A percentile compares a stretch with the other conserved stretches of the same genome.
These are phyloP conservation scores for Leccinum ponderosum DNA, from an alignment of 1,284 basidiomycete species.

Conservation along the genomic window DNA sequence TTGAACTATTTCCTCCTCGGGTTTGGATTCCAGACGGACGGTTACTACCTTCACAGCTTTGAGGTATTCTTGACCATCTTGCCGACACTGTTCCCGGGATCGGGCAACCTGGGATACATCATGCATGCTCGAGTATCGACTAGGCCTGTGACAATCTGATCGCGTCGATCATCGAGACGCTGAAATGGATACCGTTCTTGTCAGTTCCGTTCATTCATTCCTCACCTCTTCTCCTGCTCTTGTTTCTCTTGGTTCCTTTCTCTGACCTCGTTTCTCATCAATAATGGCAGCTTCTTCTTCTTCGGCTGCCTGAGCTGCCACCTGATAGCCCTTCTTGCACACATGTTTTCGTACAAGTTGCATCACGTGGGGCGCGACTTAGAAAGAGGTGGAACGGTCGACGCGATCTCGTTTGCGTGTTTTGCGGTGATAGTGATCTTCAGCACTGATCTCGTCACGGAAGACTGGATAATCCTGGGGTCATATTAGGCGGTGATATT, in stretches of 20 bases:
- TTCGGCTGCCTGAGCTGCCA: too few relatives aligned
- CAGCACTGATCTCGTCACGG: slow-evolving; percentile 41
- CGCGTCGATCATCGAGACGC: slow-evolving; percentile 37
- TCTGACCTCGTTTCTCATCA: too few relatives aligned
- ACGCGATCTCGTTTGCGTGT: slow-evolving; percentile 20
- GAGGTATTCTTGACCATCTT: slow-evolving; percentile 77
- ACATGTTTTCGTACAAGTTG: slow-evolving; percentile 75
- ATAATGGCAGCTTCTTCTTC: too few relatives aligned
- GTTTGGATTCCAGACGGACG: slow-evolving; percentile 59
- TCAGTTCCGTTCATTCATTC: background rate
- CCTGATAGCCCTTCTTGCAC: slow-evolving; percentile 64
- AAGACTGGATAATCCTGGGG: slow-evolving; percentile 46
- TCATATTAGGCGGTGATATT: slow-evolving; percentile 68
- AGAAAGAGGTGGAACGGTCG: too few relatives aligned
- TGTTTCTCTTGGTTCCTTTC: slow-evolving; percentile 36
- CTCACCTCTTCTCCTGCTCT: background rate
- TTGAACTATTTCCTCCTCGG: slow-evolving; percentile 76
- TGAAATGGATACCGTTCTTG: slow-evolving; percentile 79
- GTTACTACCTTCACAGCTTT: slow-evolving; percentile 70
- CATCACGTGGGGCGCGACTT: slow-evolving; percentile 52
- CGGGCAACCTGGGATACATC: slow-evolving; percentile 71
- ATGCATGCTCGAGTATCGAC: slow-evolving; percentile 68
- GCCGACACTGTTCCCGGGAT: slow-evolving; percentile 64
- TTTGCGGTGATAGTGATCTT: slow-evolving; percentile 45
- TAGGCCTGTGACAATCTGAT: slow-evolving; percentile 56